Base-by-base conservation (phyloP, 139 green algal species). In the Penium margaritaceum region DNA sequence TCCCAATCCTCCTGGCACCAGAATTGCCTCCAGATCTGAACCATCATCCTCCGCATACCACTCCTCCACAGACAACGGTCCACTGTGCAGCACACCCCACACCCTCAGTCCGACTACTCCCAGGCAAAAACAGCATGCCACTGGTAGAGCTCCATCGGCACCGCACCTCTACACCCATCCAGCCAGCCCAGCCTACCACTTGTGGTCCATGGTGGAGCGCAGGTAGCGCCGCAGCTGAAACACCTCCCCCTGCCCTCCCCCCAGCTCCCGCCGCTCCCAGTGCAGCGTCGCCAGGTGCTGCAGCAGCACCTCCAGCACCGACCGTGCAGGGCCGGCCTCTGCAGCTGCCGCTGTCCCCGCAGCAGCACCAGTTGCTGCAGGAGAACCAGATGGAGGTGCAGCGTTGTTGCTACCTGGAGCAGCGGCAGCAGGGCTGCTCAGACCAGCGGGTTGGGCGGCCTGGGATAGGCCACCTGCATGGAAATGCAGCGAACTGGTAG, bases 271-370 rank as follows among this genome's bases (percentile, higher is more conserved):
- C 58, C 86, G 65, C 39, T 83, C 65, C 12, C 46, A 38, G 15
- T 85, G 87, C 33, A 78, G 81, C 29, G 75, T 71, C 21, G 84
- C 81, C 36, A 91, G 77, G 65, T 91, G 87, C 61, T 63, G 73
- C 69, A 91, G 71, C 36, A 88, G 57, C 53, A 67, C 14, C 75
- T 91, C 85, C 51, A 91, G 61, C 1, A 36, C 41, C 39, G 83
- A 85, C 68, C 76, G 66, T 6, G 29, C 51, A 19, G 51, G 15
- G 24, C 5, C 24, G 30, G 30, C n/a, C 29, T 33, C 51, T 33
- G 24, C 51, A 57, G 46, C 46, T 9, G 46, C 46, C 19, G 46
- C 46, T 29, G 46, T 21, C 3, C 46, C 46, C 17, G 24, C 21
- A 33, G 51, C n/a, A 60, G 51, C 17, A 34, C 24, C 41, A 51